Evolutionary conservation across 2,329 filamentous ascomycete species (phyloP).

Genomic region (Beauveria pseudobassiana): DNA sequence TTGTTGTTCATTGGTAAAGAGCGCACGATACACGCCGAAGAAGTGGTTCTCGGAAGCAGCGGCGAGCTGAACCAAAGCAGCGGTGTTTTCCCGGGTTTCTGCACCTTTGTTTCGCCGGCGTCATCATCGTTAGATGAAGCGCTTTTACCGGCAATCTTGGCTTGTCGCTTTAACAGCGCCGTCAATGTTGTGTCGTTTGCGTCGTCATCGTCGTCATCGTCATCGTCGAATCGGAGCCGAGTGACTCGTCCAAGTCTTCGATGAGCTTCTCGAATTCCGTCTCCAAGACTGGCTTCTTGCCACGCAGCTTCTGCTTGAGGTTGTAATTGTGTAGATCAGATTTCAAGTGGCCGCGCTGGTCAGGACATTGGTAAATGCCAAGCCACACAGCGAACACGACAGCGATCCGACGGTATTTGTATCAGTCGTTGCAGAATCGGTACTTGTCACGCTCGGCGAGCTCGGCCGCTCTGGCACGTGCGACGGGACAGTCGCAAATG

Average conservation of each 20-base stretch:
- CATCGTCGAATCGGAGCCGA: constrained; percentile 72
- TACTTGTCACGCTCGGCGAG: constrained; percentile 18
- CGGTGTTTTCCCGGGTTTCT: constrained; percentile 59
- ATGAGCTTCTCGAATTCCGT: constrained; percentile 80
- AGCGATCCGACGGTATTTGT: constrained; percentile 50
- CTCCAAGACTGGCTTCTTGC: constrained; percentile 65
- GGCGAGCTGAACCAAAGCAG: constrained; percentile 81
- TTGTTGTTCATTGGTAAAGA: constrained; percentile 68
- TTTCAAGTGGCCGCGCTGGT: constrained; percentile 78
- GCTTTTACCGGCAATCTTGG: constrained; percentile 55
- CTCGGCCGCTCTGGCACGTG: constrained; percentile 18
- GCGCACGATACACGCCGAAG: constrained; percentile 76
- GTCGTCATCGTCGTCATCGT: constrained; percentile 60
- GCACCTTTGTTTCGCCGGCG: constrained; percentile 37
- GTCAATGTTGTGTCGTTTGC: constrained; percentile 63
- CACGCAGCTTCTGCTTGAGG: constrained; percentile 80
- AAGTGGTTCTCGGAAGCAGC: constrained; percentile 65
- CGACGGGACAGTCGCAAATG: constrained; percentile 16
- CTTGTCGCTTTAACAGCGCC: constrained; percentile 74
- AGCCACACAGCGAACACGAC: constrained; percentile 72
- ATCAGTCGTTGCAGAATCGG: constrained; percentile 19
- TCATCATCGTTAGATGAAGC: constrained; percentile 47
- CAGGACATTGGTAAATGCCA: constrained; percentile 62
- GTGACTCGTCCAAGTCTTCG: constrained; percentile 78
- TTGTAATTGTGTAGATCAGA: constrained; percentile 95